Conservation (phyloP, 345 rosid species). For the Pistacia atlantica region DNA sequence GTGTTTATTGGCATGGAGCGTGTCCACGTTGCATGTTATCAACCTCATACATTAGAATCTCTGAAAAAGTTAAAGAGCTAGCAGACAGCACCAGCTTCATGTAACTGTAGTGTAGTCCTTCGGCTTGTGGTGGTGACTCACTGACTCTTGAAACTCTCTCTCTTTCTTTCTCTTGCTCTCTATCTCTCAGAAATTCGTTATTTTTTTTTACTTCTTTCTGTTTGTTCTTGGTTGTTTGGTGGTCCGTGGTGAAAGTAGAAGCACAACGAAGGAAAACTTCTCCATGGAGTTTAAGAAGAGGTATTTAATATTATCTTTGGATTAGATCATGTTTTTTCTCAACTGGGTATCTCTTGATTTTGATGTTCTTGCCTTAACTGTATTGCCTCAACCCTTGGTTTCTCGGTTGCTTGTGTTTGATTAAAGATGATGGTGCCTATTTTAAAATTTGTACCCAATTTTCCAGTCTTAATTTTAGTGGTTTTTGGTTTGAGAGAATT, state of each 20-base stretch:
- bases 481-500: background rate
- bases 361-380: constrained; percentile 7
- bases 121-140: constrained; percentile 5
- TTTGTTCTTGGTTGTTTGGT: background rate
- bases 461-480: background rate
- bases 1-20: constrained; percentile 23
- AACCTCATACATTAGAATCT: constrained; percentile 51
- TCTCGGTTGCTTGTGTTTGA: background rate
- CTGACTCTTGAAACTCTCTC: background rate
- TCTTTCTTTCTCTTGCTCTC: background rate
- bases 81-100: background rate
- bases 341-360: constrained; percentile 23
- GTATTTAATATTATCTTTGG: constrained; percentile 12
- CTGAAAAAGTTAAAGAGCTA: background rate
- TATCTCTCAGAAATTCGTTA: background rate
- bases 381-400: background rate
- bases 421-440: background rate
- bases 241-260: background rate
- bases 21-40: constrained; percentile 48
- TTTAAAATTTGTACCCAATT: background rate
- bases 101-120: constrained; percentile 19
- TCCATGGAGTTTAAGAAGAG: constrained; percentile 37
- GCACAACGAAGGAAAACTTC: constrained; percentile 13
- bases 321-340: constrained; percentile 12
- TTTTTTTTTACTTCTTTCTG: background rate